Conservation (phyloP, 169 alveolate genomes). For the Babesia microti region DNA sequence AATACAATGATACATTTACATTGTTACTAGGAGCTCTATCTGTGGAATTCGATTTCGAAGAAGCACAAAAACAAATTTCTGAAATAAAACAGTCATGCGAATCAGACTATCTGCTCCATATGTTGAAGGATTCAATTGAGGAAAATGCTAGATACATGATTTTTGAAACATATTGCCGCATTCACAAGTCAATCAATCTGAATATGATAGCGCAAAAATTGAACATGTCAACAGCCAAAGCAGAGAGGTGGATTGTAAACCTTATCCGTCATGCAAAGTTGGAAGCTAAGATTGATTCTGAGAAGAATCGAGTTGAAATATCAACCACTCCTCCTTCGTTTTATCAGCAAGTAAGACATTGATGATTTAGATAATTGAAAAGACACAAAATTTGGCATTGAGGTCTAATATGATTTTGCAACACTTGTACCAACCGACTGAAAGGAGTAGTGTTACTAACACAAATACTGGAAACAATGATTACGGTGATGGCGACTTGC, state of each 20-base stretch:
- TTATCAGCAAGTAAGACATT: conserved; percentile 73
- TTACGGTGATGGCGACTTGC: conserved; percentile 7
- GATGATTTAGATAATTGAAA: too few relatives aligned
- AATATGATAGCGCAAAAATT: conserved; percentile 75
- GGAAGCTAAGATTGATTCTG: conserved; percentile 83
- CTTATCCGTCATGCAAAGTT: conserved; percentile 69
- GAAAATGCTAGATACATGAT: conserved; percentile 73
- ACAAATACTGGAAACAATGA: conserved; percentile 7
- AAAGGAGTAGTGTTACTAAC: conserved; percentile 3
- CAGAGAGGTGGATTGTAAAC: conserved; percentile 83
- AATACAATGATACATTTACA: conserved; percentile 74
- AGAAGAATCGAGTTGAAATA: conserved; percentile 78
- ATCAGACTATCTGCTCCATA: conserved; percentile 66
- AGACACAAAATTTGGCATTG: conserved; percentile 66
- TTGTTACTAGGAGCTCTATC: conserved; percentile 71
- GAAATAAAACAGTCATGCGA: conserved; percentile 58
- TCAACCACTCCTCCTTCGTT: conserved; percentile 71
- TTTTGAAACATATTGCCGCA: conserved; percentile 81
- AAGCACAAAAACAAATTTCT: conserved; percentile 70
- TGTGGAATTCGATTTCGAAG: conserved; percentile 74
- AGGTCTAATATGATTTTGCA: conserved; percentile 69
- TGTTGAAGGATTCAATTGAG: conserved; percentile 71
- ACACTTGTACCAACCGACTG: conserved; percentile 44
- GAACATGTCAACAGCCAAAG: conserved; percentile 71
- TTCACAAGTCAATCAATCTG: conserved; percentile 77